Evolutionary conservation across 768 basidiomycete genomes (phyloP).

Genomic region (Pleurotus pulmonarius): DNA sequence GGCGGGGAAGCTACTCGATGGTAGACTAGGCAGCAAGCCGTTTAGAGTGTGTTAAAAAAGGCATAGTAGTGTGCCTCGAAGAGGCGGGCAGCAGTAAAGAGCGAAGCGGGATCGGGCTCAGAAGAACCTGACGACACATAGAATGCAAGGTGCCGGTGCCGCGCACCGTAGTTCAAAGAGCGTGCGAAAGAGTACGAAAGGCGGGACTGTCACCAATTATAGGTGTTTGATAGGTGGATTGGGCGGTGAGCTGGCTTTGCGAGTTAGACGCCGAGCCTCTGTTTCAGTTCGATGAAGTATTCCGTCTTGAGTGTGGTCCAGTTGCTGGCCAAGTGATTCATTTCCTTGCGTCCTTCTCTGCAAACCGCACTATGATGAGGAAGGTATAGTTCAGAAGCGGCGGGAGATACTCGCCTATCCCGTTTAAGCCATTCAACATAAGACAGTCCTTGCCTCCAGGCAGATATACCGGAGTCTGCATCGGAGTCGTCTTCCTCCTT

Average conservation of each 20-base stretch:
- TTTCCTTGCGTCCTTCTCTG: slow-evolving; percentile 57
- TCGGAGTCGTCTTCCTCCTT: slow-evolving; percentile 21
- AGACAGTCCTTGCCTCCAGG: slow-evolving; percentile 50
- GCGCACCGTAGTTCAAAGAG: background rate
- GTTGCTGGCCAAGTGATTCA: slow-evolving; percentile 40
- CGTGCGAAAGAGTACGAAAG: background rate
- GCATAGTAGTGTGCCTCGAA: background rate
- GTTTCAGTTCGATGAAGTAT: slow-evolving; percentile 55
- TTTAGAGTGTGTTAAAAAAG: background rate
- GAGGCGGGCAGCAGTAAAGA: background rate
- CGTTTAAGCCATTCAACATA: slow-evolving; percentile 57
- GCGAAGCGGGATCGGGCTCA: background rate
- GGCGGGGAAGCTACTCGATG: background rate
- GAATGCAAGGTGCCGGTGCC: background rate
- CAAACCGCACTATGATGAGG: slow-evolving; percentile 8
- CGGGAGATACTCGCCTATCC: slow-evolving; percentile 37
- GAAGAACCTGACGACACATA: background rate
- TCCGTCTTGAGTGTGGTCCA: slow-evolving; percentile 47
- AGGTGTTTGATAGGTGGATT: slow-evolving; percentile 9
- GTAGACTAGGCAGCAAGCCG: background rate
- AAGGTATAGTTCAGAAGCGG: slow-evolving; percentile 2
- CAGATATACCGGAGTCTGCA: slow-evolving; percentile 31
- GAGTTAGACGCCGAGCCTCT: slow-evolving; percentile 47
- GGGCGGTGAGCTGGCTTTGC: slow-evolving; percentile 1
- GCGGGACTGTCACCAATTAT: background rate